phyloP scores from a whole-genome alignment of 345 rosid species.

The Euclidium syriacum region DNA sequence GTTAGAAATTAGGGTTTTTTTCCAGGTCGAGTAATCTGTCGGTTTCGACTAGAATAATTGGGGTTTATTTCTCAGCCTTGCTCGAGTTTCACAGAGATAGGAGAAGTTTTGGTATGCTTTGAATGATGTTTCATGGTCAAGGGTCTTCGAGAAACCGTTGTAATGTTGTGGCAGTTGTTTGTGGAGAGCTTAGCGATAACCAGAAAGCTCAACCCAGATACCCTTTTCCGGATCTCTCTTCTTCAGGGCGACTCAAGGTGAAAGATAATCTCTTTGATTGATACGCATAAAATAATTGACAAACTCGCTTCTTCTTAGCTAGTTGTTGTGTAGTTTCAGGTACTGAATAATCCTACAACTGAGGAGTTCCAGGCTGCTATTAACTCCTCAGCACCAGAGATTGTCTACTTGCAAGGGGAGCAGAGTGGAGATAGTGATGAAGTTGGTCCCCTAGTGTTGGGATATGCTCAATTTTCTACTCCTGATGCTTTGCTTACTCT shows the following conservation, averaged over 20 bases:
- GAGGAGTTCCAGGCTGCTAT: constrained; percentile 61
- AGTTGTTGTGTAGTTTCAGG: constrained; percentile 91
- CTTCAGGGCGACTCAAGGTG: constrained; percentile 94
- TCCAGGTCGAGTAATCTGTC: background rate
- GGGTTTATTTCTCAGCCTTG: background rate
- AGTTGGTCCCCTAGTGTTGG: constrained; percentile 61
- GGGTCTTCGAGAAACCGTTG: constrained; percentile 87
- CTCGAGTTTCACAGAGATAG: background rate
- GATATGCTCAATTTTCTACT: constrained; percentile 59
- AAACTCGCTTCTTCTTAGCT: no score
- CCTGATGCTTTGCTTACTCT: constrained; percentile 65
- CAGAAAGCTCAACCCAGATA: constrained; percentile 46
- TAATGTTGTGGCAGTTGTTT: constrained; percentile 70
- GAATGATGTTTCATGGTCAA: constrained; percentile 93
- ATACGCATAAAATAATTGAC: no score
- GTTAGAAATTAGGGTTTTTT: constrained; percentile 18
- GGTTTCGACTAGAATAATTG: background rate
- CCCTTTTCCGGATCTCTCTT: constrained; percentile 77
- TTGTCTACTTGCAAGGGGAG: constrained; percentile 86
- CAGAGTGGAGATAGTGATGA: constrained; percentile 58
- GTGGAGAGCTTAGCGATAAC: constrained; percentile 46
- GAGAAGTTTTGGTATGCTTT: constrained; percentile 45
- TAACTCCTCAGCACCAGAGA: constrained; percentile 53
- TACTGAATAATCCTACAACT: constrained; percentile 61
- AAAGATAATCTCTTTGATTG: constrained; percentile 8